phyloP scores from a whole-genome alignment of 257 asterid genomes.

The Solanum pinnatisectum region DNA sequence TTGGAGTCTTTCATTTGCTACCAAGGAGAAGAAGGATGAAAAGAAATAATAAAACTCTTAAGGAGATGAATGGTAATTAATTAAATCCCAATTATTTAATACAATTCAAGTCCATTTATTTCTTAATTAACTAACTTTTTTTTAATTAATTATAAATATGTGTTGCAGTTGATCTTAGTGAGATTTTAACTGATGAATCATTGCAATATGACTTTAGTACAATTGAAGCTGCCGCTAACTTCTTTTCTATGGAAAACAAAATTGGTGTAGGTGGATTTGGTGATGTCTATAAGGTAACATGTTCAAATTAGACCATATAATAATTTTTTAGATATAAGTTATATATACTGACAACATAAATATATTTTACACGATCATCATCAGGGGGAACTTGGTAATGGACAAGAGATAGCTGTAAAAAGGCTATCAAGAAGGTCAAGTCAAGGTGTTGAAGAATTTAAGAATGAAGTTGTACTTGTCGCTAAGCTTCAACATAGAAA shows the following conservation, averaged over 20 bases:
- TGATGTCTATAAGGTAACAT: neutral
- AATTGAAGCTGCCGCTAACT: neutral
- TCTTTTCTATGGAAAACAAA: neutral
- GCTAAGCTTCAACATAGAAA: neutral
- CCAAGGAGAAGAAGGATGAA: neutral
- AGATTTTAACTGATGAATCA: neutral
- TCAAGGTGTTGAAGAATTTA: neutral
- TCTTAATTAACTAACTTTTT: neutral
- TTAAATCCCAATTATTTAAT: neutral
- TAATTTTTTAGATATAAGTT: no score
- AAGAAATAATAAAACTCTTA: neutral
- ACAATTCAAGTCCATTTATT: neutral
- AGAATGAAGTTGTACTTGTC: neutral
- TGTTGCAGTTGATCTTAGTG: neutral
- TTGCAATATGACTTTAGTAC: neutral
- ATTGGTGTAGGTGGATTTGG: slow-evolving; percentile 4
- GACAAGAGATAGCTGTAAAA: neutral
- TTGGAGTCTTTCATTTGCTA: neutral
- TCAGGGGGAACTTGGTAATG: neutral
- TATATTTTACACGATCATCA: neutral
- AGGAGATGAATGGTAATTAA: neutral
- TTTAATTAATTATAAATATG: neutral
- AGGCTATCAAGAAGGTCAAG: neutral
- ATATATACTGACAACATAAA: no score
- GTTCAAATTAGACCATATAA: neutral